These are phyloP conservation scores for Colletotrichum tofieldiae DNA, from an alignment of 2,329 filamentous ascomycete species.

Conservation along the genomic window DNA sequence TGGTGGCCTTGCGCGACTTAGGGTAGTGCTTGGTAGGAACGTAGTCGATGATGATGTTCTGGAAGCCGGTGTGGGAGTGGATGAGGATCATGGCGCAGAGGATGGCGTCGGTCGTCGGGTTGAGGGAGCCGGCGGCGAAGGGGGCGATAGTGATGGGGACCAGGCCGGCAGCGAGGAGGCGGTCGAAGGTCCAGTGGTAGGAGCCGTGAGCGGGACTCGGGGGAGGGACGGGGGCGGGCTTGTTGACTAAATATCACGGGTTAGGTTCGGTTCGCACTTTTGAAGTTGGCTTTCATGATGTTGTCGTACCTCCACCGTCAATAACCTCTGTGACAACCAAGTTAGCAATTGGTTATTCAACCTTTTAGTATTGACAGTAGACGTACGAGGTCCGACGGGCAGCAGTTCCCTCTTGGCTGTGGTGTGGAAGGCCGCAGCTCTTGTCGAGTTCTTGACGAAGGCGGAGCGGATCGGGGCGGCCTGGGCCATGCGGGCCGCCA, in stretches of 20 bases:
- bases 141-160: conserved; percentile 91
- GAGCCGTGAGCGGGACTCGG: conserved; percentile 87
- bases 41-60: conserved; percentile 93
- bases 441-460: conserved; percentile 56
- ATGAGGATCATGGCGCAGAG: conserved; percentile 88
- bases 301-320: conserved; percentile 78
- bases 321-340: conserved; percentile 73
- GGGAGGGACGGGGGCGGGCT: conserved; percentile 82
- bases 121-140: conserved; percentile 92
- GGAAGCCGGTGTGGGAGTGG: conserved; percentile 96
- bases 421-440: conserved; percentile 89
- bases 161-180: conserved; percentile 83
- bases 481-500: conserved; percentile 57
- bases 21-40: conserved; percentile 82
- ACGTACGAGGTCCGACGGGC: conserved; percentile 88
- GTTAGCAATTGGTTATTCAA: conserved; percentile 58
- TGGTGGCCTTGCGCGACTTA: conserved; percentile 74
- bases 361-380: not conserved
- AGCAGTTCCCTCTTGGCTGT: conserved; percentile 83
- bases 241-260: conserved; percentile 77
- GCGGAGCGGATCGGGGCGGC: conserved; percentile 50
- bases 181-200: conserved; percentile 99
- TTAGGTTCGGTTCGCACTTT: conserved; percentile 26
- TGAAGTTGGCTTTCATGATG: conserved; percentile 15
- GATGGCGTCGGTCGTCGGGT: conserved; percentile 89